These are phyloP conservation scores for Colletotrichum scovillei DNA, from an alignment of 2,329 filamentous ascomycete genomes.

Conservation along the genomic window DNA sequence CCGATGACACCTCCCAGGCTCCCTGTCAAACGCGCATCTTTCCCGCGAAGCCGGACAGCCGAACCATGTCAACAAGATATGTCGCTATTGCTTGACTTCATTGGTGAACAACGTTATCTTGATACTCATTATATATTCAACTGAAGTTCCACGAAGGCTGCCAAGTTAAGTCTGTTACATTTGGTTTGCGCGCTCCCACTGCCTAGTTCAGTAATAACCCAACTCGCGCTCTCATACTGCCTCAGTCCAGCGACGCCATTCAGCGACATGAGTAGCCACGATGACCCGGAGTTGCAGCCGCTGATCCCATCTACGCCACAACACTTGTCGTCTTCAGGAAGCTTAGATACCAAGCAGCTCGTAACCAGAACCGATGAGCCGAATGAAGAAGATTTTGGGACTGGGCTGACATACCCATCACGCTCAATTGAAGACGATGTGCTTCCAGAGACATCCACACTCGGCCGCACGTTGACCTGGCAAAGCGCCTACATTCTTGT, in stretches of 20 bases:
- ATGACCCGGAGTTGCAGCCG: conserved; percentile 9
- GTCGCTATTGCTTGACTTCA: neutral
- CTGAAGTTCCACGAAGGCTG: too few species aligned
- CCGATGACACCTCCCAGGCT: neutral
- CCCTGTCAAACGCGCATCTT: neutral
- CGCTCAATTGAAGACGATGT: conserved; percentile 65
- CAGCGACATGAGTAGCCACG: neutral
- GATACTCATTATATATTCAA: too few species aligned
- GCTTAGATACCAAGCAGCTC: neutral
- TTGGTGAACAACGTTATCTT: neutral
- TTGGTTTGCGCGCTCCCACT: neutral
- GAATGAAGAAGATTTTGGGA: neutral
- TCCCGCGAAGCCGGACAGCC: neutral
- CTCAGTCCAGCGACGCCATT: too few species aligned
- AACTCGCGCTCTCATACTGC: neutral
- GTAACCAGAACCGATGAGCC: neutral
- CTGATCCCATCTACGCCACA: neutral
- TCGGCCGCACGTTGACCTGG: conserved; percentile 71
- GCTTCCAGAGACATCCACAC: conserved; percentile 67
- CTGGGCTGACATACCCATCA: neutral
- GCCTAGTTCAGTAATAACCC: too few species aligned
- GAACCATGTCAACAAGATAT: neutral
- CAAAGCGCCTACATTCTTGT: conserved; percentile 74
- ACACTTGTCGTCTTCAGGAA: neutral
- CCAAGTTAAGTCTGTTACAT: neutral